Evolutionary conservation across 2,329 filamentous ascomycete genomes (phyloP).

Genomic region (Akanthomyces lecanii): DNA sequence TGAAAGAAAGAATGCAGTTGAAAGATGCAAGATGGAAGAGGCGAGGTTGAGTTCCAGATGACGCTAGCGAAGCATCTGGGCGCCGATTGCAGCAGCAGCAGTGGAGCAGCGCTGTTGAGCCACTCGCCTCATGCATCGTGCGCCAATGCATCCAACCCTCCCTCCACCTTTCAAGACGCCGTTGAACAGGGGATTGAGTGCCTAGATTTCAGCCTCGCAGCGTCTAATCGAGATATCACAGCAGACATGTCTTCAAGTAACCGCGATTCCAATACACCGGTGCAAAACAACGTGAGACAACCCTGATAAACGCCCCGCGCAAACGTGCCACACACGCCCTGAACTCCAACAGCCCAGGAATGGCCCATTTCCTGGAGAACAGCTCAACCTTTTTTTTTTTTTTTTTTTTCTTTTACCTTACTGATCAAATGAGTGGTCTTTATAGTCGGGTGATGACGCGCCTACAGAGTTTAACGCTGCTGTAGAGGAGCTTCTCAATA

Average conservation of each 20-base stretch:
- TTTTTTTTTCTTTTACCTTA: background rate
- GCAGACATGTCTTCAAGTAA: constrained; percentile 36
- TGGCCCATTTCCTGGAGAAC: background rate
- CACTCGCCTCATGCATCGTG: constrained; percentile 1
- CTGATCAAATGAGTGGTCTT: background rate
- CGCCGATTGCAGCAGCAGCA: constrained; percentile 10
- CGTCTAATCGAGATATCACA: background rate
- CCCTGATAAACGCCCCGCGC: background rate
- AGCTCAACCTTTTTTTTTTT: too few species aligned
- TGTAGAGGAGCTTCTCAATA: constrained; percentile 82
- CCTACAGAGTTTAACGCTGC: constrained; percentile 68
- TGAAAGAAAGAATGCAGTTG: background rate
- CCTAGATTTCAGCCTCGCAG: background rate
- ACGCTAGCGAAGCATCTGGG: background rate
- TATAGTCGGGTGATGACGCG: constrained; percentile 36
- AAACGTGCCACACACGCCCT: background rate
- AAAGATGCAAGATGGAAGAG: background rate
- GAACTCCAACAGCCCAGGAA: background rate
- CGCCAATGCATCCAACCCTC: constrained; percentile 4
- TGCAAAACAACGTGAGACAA: constrained; percentile 34
- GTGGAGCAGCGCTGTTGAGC: constrained; percentile 2
- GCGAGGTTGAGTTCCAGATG: background rate
- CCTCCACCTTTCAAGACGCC: background rate
- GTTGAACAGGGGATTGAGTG: background rate
- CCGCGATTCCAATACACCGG: constrained; percentile 29